These are phyloP conservation scores for Rutstroemia sp. DNA, from an alignment of 2,329 filamentous ascomycete species.

Conservation along the genomic window DNA sequence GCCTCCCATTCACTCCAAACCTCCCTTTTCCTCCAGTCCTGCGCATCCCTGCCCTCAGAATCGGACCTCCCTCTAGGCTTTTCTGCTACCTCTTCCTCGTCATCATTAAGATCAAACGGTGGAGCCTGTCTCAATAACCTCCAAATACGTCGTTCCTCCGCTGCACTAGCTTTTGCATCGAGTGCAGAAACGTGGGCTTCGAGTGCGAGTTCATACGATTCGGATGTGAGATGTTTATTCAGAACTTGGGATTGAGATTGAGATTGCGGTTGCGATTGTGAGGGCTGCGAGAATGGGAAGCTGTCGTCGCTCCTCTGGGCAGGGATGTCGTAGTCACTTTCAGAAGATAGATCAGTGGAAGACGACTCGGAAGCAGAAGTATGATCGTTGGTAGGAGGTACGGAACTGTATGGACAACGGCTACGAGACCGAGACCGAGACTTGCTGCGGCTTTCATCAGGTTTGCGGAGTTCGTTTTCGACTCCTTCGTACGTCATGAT, in stretches of 20 bases:
- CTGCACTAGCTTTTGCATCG: conserved; percentile 20
- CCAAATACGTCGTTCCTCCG: conserved; percentile 27
- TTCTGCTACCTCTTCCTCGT: conserved; percentile 8
- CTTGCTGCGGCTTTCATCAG: conserved; percentile 11
- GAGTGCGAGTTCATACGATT: conserved; percentile 1
- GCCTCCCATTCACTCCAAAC: conserved; percentile 28
- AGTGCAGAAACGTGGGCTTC: conserved; percentile 8
- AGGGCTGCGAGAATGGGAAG: neutral
- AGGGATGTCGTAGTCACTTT: neutral
- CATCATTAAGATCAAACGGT: conserved; percentile 20
- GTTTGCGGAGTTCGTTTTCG: conserved; percentile 20
- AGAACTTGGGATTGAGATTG: neutral
- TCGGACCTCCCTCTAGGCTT: neutral
- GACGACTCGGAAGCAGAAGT: neutral
- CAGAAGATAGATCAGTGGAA: neutral
- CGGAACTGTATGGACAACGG: neutral
- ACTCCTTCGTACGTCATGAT: conserved; percentile 32
- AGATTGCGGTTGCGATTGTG: neutral
- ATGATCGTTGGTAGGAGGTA: neutral
- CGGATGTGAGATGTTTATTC: neutral
- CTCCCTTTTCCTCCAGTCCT: conserved; percentile 24
- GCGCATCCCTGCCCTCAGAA: neutral
- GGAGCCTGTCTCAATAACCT: conserved; percentile 21
- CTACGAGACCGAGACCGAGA: conserved; percentile 14
- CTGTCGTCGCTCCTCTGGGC: neutral